Evolutionary conservation across 2,329 filamentous ascomycete species (phyloP).

Genomic region (Ascochyta rabiei): DNA sequence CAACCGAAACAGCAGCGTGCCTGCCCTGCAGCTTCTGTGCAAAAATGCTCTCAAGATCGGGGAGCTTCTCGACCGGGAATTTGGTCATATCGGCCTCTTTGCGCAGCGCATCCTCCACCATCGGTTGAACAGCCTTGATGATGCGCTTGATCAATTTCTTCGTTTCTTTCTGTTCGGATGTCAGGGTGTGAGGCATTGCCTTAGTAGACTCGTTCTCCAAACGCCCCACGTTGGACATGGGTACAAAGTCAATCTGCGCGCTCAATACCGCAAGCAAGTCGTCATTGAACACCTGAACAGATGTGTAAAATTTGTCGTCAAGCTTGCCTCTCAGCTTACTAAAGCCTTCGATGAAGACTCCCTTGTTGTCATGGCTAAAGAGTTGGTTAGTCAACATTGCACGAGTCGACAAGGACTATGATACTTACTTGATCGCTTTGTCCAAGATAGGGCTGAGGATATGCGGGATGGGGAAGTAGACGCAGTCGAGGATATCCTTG

Average conservation of each 20-base stretch:
- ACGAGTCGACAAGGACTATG: slow-evolving; percentile 20
- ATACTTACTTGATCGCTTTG: slow-evolving; percentile 79
- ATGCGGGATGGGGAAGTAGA: slow-evolving; percentile 88
- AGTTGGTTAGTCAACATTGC: slow-evolving; percentile 5
- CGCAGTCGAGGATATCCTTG: slow-evolving; percentile 79
- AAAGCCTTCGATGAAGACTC: slow-evolving; percentile 61
- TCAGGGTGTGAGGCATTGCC: slow-evolving; percentile 50
- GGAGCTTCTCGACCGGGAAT: slow-evolving; percentile 72
- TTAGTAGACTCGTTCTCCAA: slow-evolving; percentile 52
- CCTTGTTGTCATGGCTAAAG: slow-evolving; percentile 54
- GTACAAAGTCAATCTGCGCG: slow-evolving; percentile 58
- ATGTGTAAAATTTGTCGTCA: slow-evolving; percentile 63
- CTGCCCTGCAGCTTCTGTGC: slow-evolving; percentile 66
- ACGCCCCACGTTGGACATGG: slow-evolving; percentile 48
- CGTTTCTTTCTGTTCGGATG: slow-evolving; percentile 75
- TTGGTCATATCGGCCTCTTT: slow-evolving; percentile 83
- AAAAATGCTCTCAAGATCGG: slow-evolving; percentile 75
- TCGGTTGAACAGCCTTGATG: slow-evolving; percentile 78
- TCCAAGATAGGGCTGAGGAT: slow-evolving; percentile 79
- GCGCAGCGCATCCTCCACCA: slow-evolving; percentile 74
- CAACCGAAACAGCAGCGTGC: slow-evolving; percentile 48
- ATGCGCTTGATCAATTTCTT: slow-evolving; percentile 89
- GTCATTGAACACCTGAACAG: slow-evolving; percentile 64
- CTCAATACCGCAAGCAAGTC: slow-evolving; percentile 64
- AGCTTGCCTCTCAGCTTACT: slow-evolving; percentile 59